Evolutionary conservation across 139 green algal species (phyloP).

Genomic region (Tetradesmus lagerheimii): DNA sequence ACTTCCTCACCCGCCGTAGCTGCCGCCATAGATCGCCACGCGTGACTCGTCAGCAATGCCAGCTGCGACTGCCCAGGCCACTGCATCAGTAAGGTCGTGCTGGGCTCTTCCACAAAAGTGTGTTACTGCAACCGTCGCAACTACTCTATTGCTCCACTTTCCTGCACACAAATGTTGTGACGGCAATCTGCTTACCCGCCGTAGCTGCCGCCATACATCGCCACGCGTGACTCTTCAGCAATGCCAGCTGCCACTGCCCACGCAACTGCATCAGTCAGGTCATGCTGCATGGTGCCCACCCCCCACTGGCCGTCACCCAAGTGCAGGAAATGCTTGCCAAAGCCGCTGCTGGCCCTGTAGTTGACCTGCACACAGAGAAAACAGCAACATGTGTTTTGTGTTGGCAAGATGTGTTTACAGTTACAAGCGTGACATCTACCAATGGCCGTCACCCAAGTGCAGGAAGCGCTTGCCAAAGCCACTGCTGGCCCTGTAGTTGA

Average conservation of each 20-base stretch:
- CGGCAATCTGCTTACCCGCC: background rate
- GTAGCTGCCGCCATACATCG: background rate
- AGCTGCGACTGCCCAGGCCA: background rate
- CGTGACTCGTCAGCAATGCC: slow-evolving; percentile 23
- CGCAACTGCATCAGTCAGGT: slow-evolving; percentile 28
- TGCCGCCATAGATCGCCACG: background rate
- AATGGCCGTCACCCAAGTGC: slow-evolving; percentile 7
- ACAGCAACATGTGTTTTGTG: background rate
- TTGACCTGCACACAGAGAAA: slow-evolving; percentile 18
- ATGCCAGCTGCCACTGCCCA: slow-evolving; percentile 17
- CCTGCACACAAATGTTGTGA: background rate
- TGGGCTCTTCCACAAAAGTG: background rate
- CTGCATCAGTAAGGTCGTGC: slow-evolving; percentile 36
- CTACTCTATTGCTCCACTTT: too few relatives aligned
- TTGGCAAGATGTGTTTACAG: too few relatives aligned
- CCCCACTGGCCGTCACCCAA: slow-evolving; percentile 33
- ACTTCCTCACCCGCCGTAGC: background rate
- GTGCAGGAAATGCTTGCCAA: slow-evolving; percentile 31
- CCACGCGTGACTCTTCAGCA: slow-evolving; percentile 3
- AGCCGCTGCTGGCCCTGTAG: slow-evolving; percentile 14
- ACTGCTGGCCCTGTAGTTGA: slow-evolving; percentile 25
- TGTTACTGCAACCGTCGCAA: too few relatives aligned
- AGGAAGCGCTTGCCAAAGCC: slow-evolving; percentile 38
- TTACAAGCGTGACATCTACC: too few relatives aligned
- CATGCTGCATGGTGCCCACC: slow-evolving; percentile 27